Base-by-base conservation (phyloP, 106 monocot species). In the Iris macrosiphon region DNA sequence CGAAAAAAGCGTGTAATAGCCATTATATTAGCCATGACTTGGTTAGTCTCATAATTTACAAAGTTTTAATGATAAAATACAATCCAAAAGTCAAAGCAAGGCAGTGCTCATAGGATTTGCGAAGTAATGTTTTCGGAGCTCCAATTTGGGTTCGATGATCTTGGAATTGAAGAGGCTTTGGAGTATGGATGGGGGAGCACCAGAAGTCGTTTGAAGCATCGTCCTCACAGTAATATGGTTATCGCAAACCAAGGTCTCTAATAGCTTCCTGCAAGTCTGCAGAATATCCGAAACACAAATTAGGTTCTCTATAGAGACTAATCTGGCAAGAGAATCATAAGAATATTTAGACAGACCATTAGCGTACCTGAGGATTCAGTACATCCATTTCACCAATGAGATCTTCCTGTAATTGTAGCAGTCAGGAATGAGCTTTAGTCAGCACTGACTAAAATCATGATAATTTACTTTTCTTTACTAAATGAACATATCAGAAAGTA, bases 311-410 rank as follows among this genome's bases (percentile, higher is more conserved):
- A 25, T 23, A 40, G 33, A 30, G 17, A 42, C 16, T 4, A 34
- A n/a, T 62, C 12, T 10, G 41, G 37, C n/a, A 28, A 42, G 20
- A 32, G 12, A 38, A 26, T 19, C 13, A 38, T 11, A 20, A 32
- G 14, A 28, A 21, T n/a, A n/a, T 13, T 40, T 11, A 21, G 7
- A 38, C 18, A 27, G 26, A 40, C 11, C 4, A 42, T 4, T 17
- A 24, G 14, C 62, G 58, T 72, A 90, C 95, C 86, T 96, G 95
- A 19, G 89, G 95, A 72, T 96, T 96, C 55, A 96, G 66, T 8
- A 83, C 89, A 40, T 83, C 86, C 85, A 96, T 96, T 32, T 53
- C 52, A 46, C 37, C 27, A 44, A 90, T 80, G 27, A 96, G 65
- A 52, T 83, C 82, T 42, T 96, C 95, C 95, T 96, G 76, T 25